These are phyloP conservation scores for Pyrenula aspistea DNA, from an alignment of 495 filamentous ascomycete genomes.

Conservation along the genomic window DNA sequence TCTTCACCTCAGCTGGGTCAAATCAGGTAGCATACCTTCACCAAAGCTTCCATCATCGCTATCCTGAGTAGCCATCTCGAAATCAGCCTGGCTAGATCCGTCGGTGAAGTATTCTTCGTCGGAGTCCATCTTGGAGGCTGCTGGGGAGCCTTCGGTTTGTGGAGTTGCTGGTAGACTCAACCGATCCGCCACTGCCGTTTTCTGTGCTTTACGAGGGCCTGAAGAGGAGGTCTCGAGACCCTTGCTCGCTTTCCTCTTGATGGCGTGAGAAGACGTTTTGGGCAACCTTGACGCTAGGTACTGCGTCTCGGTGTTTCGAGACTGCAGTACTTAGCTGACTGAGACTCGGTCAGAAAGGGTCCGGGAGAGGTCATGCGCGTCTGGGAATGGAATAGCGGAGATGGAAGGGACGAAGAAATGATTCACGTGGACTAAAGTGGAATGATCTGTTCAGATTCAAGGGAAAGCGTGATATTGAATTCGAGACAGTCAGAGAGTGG, in stretches of 20 bases:
- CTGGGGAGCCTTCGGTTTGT: constrained; percentile 1
- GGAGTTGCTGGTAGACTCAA: background rate
- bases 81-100: constrained; percentile 66
- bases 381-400: background rate
- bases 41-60: constrained; percentile 66
- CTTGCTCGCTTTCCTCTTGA: background rate
- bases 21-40: constrained; percentile 46
- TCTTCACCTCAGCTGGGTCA: background rate
- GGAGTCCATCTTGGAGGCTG: constrained; percentile 64
- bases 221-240: background rate
- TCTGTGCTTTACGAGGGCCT: background rate
- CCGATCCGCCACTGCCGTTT: background rate
- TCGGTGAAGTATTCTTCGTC: constrained; percentile 93
- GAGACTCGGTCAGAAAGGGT: background rate
- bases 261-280: background rate
- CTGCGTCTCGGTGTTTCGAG: background rate
- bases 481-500: background rate
- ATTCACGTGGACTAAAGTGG: background rate
- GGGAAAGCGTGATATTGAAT: background rate
- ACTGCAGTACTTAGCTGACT: background rate
- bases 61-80: constrained; percentile 49
- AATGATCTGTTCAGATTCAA: background rate
- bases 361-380: background rate
- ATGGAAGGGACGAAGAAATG: background rate
- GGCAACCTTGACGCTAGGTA: background rate